Conservation (phyloP, 495 filamentous ascomycete species). For the Neurospora terricola region DNA sequence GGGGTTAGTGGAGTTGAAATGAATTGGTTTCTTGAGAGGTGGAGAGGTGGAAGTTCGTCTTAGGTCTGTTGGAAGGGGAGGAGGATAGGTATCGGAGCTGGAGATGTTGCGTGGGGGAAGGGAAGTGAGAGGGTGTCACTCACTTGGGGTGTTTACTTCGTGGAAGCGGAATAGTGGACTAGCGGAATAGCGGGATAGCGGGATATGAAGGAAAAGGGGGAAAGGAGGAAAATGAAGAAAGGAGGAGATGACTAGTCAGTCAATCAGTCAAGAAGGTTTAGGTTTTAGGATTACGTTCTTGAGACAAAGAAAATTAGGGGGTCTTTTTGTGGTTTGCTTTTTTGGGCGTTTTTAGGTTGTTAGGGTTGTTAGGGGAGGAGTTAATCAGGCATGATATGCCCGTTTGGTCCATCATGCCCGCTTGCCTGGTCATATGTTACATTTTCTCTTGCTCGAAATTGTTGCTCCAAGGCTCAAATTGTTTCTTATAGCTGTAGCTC, state of each 20-base stretch:
- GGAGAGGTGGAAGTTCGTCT: not conserved
- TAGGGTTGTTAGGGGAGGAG: not conserved
- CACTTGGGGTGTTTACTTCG: no score
- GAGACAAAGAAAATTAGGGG: not conserved
- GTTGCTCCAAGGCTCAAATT: not conserved
- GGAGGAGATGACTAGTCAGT: no score
- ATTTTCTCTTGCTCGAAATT: not conserved
- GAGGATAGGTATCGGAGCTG: not conserved
- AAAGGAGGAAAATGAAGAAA: not conserved
- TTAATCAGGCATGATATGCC: not conserved
- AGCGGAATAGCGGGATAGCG: not conserved
- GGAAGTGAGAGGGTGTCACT: not conserved
- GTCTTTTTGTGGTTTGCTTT: not conserved
- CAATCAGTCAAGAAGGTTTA: not conserved
- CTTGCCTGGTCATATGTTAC: not conserved
- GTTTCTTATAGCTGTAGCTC: no score
- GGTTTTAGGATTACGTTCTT: not conserved
- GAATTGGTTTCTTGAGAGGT: not conserved
- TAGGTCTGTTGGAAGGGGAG: not conserved
- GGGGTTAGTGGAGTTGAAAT: not conserved
- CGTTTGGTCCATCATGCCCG: not conserved
- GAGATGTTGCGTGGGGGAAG: not conserved
- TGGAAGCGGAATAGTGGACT: not conserved
- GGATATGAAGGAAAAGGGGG: not conserved
- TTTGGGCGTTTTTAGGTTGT: not conserved